Evolutionary conservation across 2,329 filamentous ascomycete species (phyloP), one percentile per base, ranked within the genome.

Genomic region (Beauveria brongniartii): DNA sequence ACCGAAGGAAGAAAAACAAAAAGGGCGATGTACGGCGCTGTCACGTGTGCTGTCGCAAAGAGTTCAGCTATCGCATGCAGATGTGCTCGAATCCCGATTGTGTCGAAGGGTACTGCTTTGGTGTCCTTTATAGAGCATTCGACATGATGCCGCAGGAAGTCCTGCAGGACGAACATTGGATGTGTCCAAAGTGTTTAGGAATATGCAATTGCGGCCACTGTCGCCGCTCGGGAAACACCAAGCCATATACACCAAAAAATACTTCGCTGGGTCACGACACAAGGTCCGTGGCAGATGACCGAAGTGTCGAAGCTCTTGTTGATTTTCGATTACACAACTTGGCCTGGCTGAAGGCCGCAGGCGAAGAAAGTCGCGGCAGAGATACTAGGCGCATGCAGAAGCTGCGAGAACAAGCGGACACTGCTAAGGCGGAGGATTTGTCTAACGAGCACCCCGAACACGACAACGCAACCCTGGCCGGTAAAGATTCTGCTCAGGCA

Each of bases 181-280:
- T 88, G 68, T 99, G 94, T 65, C 94, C 94, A 0, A 91, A 88
- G 69, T 99, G 94, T 71, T 79, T 83, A 24, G 86, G 87, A 20
- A 90, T 93, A 43, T 99, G 94, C 78, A 95, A 92, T 65, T 97
- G 92, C 68, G 90, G 86, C 14, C 78, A 80, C 50, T 99, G 94
- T 72, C 85, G 89, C 40, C 84, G 85, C 47, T 70, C 74, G 44
- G 79, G 78, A 9, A 85, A 82, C n/a, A 89, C 89, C 67, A 81
- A 80, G 5, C 90, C 92, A 0, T 96, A 96, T 69, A 85, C 89
- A 56, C 94, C 94, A 0, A 94, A 91, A 68, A 91, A 89, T 61
- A 96, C 92, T 0, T 79, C 93, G 1, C 82, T 97, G 2, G 94
- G 94, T 0, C 92, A 97, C 68, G 92, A 97, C 66, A 99, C 94